phyloP scores from a whole-genome alignment of 2,329 filamentous ascomycete genomes.

The Cladosporium sp. region DNA sequence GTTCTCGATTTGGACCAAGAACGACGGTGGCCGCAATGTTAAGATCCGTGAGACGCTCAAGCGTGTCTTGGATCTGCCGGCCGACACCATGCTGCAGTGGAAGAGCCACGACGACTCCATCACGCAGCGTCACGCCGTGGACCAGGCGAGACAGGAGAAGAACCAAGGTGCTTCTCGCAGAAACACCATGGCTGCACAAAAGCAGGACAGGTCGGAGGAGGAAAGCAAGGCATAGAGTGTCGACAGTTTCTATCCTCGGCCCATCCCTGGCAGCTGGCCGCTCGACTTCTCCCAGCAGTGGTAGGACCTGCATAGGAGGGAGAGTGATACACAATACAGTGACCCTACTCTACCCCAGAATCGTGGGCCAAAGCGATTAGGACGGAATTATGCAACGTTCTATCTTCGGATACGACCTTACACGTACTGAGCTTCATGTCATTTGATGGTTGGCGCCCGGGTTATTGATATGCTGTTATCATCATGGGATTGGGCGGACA shows the following conservation, averaged over 20 bases:
- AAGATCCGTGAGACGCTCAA: conserved; percentile 98
- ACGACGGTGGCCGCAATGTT: conserved; percentile 86
- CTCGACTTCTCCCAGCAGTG: background rate
- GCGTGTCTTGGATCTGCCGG: conserved; percentile 76
- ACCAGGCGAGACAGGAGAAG: conserved; percentile 88
- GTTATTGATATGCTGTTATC: background rate
- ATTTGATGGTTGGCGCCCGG: background rate
- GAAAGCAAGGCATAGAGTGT: conserved; percentile 8
- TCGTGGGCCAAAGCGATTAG: no score
- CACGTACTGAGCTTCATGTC: background rate
- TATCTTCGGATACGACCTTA: background rate
- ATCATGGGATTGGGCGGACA: background rate
- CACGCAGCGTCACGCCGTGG: conserved; percentile 81
- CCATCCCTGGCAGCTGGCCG: conserved; percentile 11
- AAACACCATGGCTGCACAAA: conserved; percentile 30
- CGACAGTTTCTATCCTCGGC: background rate
- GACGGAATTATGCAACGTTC: background rate
- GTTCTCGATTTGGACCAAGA: conserved; percentile 94
- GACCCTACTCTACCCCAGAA: no score
- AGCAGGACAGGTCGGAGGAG: conserved; percentile 13
- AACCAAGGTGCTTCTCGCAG: conserved; percentile 40
- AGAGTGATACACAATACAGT: no score
- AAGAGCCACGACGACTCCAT: conserved; percentile 97
- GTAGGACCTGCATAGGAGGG: background rate
- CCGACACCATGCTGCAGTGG: conserved; percentile 88